These are phyloP conservation scores for Euclidium syriacum DNA, from an alignment of 345 rosid genomes.

Conservation along the genomic window DNA sequence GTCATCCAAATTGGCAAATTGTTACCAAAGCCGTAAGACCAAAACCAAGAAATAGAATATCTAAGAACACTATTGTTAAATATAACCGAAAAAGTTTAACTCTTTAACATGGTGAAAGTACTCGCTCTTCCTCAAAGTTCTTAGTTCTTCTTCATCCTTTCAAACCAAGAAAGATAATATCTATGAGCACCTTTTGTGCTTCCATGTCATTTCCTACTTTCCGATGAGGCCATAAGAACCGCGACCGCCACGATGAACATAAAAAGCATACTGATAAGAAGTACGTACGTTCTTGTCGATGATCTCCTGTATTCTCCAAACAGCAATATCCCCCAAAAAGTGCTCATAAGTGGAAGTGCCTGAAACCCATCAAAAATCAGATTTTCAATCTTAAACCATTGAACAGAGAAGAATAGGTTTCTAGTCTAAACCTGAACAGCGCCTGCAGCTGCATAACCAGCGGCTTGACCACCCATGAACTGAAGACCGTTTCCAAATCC, in stretches of 20 bases:
- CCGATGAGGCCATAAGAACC: slow-evolving; percentile 64
- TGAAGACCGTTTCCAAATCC: slow-evolving; percentile 70
- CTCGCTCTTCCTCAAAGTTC: too few relatives aligned
- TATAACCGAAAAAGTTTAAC: too few relatives aligned
- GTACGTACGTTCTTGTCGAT: slow-evolving; percentile 45
- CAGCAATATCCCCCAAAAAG: slow-evolving; percentile 62
- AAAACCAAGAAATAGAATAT: too few relatives aligned
- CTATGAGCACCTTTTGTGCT: too few relatives aligned
- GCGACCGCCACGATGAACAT: slow-evolving; percentile 65
- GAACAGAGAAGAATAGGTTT: not conserved
- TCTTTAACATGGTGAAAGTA: too few relatives aligned
- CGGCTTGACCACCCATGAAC: slow-evolving; percentile 73
- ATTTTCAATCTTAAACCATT: not conserved
- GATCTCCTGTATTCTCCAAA: slow-evolving; percentile 73
- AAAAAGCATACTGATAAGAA: slow-evolving; percentile 47
- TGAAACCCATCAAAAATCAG: slow-evolving; percentile 25
- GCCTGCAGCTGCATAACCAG: slow-evolving; percentile 75
- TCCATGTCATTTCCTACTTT: slow-evolving; percentile 41
- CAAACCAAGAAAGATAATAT: too few relatives aligned
- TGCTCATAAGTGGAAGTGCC: slow-evolving; percentile 77
- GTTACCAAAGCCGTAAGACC: too few relatives aligned
- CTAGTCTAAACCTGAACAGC: slow-evolving; percentile 46
- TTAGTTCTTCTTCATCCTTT: too few relatives aligned
- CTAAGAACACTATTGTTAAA: too few relatives aligned
- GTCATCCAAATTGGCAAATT: too few relatives aligned